Evolutionary conservation across 1,139 yeast species (phyloP).

Genomic region (Yamadazyma diddensiae): DNA sequence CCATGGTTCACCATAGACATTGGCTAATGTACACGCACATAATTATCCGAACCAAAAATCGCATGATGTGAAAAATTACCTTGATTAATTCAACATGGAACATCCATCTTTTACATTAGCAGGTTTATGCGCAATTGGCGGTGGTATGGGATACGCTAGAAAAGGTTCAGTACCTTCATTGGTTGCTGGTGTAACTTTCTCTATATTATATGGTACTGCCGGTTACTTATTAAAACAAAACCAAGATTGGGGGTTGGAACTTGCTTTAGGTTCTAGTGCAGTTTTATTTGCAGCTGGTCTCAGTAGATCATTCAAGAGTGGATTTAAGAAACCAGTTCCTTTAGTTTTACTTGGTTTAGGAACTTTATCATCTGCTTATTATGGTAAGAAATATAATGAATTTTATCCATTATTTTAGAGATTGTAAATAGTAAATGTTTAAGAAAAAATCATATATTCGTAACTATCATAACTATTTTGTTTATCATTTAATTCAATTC

Average conservation of each 20-base stretch:
- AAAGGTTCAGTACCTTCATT: conserved; percentile 79
- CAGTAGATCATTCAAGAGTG: conserved; percentile 59
- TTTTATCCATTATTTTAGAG: conserved; percentile 36
- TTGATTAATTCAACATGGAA: conserved; percentile 55
- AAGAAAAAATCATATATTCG: background rate
- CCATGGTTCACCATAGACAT: no score
- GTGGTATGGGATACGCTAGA: conserved; percentile 66
- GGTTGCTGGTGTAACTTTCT: conserved; percentile 70
- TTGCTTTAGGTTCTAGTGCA: conserved; percentile 72
- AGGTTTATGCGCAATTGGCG: conserved; percentile 73
- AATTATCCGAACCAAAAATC: no score
- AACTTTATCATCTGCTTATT: conserved; percentile 62
- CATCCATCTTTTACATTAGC: conserved; percentile 78
- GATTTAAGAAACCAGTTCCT: conserved; percentile 75
- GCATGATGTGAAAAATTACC: no score
- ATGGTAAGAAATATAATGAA: conserved; percentile 67
- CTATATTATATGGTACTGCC: conserved; percentile 68
- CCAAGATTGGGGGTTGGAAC: conserved; percentile 75
- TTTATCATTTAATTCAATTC: conserved; percentile 20
- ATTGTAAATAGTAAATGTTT: background rate
- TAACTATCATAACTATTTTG: background rate
- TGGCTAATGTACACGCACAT: background rate
- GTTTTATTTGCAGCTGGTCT: conserved; percentile 67
- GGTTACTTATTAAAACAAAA: conserved; percentile 75
- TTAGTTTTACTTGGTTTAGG: conserved; percentile 64